Conservation (phyloP, 495 filamentous ascomycete species). For the Glonium stellatum region DNA sequence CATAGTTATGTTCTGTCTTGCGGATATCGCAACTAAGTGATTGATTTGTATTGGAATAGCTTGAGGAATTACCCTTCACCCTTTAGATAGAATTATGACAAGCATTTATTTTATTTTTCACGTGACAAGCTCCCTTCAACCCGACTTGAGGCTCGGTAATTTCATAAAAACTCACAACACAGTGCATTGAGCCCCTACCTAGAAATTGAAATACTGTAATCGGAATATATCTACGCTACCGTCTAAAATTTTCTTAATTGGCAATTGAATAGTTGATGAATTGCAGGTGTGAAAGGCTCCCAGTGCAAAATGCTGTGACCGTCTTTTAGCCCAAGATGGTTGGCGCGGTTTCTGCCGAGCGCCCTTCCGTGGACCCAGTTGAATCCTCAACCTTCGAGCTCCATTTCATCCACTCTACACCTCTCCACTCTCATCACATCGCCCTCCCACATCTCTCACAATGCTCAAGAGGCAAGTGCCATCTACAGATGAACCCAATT, state of each 20-base stretch:
- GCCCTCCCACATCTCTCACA: slow-evolving; percentile 33
- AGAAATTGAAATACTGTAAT: no score
- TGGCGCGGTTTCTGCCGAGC: neutral
- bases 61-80: neutral
- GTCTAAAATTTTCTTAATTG: no score
- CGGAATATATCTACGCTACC: no score
- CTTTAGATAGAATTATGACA: neutral
- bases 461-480: slow-evolving; percentile 36
- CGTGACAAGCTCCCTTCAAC: neutral
- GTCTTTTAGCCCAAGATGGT: no score
- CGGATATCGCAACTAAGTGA: neutral
- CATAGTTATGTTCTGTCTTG: neutral
- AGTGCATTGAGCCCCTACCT: neutral
- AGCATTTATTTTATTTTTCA: neutral
- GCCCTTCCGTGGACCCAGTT: neutral
- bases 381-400: neutral
- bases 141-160: neutral
- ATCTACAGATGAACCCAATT: slow-evolving; percentile 20
- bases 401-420: slow-evolving; percentile 8
- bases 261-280: no score
- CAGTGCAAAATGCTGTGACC: no score
- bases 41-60: neutral
- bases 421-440: slow-evolving; percentile 37
- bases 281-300: no score
- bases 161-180: neutral